Conservation (phyloP, 441 rosid genomes). For the Adansonia grandidieri region DNA sequence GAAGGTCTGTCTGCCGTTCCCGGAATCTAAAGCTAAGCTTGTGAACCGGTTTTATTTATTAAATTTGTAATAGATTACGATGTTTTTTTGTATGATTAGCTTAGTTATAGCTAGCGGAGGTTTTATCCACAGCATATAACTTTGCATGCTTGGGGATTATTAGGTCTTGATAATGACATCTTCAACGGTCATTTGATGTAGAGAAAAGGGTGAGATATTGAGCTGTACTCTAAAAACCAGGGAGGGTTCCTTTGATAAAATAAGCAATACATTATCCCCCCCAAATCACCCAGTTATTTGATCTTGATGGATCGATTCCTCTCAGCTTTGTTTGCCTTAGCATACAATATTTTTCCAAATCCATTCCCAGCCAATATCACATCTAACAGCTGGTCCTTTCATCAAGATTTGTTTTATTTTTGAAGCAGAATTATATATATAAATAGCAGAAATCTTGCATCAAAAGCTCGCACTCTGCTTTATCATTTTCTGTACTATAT, state of each 20-base stretch:
- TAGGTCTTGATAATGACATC: conserved; percentile 13
- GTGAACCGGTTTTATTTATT: neutral
- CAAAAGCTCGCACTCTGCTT: conserved; percentile 22
- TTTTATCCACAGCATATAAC: conserved; percentile 10
- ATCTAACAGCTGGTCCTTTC: conserved; percentile 21
- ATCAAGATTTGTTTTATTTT: neutral
- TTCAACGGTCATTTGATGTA: neutral
- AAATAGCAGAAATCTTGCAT: neutral
- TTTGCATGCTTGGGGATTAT: conserved; percentile 6
- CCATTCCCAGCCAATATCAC: neutral
- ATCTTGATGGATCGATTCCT: conserved; percentile 18
- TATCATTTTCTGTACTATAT: neutral
- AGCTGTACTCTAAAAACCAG: conserved; percentile 4
- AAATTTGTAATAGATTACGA: neutral
- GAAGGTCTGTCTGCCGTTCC: neutral
- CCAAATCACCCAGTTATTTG: neutral
- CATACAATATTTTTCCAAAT: neutral
- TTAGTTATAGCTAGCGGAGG: neutral
- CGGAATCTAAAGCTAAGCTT: neutral
- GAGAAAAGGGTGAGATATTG: neutral
- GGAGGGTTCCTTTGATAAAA: neutral
- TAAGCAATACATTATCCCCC: neutral
- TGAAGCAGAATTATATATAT: neutral
- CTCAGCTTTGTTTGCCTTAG: neutral
- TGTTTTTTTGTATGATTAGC: neutral